phyloP scores from a whole-genome alignment of 352 stramenopile genomes.

The Globisporangium sylvaticum region DNA sequence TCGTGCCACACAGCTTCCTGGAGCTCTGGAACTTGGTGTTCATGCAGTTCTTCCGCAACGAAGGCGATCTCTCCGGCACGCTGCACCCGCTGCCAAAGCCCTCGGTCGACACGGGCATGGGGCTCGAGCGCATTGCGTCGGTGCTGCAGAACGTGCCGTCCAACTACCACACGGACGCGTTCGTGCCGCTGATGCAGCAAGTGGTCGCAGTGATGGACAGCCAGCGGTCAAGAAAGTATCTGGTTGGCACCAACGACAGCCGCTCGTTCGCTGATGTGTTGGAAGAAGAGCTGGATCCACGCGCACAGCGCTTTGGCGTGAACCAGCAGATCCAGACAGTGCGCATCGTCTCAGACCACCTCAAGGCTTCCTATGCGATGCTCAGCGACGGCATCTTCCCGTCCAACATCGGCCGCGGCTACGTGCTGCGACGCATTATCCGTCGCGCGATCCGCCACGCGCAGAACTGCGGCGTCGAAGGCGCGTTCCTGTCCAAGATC shows the following conservation, averaged over 20 bases:
- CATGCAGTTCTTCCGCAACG: slow-evolving; percentile 95
- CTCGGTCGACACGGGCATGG: slow-evolving; percentile 97
- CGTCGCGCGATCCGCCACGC: slow-evolving; percentile 81
- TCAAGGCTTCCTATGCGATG: slow-evolving; percentile 93
- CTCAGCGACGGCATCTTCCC: slow-evolving; percentile 93
- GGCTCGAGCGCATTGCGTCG: slow-evolving; percentile 93
- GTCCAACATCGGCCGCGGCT: slow-evolving; percentile 94
- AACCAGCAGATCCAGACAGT: slow-evolving; percentile 56
- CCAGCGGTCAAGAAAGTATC: slow-evolving; percentile 12
- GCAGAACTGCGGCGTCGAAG: slow-evolving; percentile 50
- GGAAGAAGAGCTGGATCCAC: slow-evolving; percentile 41
- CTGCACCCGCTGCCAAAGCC: slow-evolving; percentile 86
- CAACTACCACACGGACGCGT: slow-evolving; percentile 97
- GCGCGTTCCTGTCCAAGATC: slow-evolving; percentile 52
- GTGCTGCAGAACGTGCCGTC: slow-evolving; percentile 93
- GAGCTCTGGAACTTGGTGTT: slow-evolving; percentile 99
- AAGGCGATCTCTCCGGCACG: slow-evolving; percentile 45
- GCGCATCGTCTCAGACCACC: slow-evolving; percentile 94
- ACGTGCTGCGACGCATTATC: slow-evolving; percentile 94
- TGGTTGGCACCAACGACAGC: not conserved
- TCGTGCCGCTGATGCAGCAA: slow-evolving; percentile 86
- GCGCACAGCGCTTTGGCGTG: slow-evolving; percentile 37
- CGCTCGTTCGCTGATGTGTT: slow-evolving; percentile 35
- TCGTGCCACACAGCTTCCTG: slow-evolving; percentile 30
- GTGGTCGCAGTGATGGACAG: slow-evolving; percentile 46